Base-by-base conservation (phyloP, 768 basidiomycete species). In the Hericium alpestre region DNA sequence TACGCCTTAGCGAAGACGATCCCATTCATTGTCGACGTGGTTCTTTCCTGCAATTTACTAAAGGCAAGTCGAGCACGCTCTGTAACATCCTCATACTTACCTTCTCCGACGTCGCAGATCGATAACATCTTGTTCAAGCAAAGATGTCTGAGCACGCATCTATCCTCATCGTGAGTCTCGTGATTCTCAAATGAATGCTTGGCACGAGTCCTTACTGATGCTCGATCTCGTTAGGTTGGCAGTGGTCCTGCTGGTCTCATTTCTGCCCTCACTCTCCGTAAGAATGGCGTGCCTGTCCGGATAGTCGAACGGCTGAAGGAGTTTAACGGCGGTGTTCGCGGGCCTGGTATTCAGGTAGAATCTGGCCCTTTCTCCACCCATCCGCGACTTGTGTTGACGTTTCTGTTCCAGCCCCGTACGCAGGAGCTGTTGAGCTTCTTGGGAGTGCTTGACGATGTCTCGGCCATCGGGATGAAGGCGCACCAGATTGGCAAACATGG, bases 241-340 rank as follows among this genome's bases (percentile, higher is more conserved):
- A 51, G 49, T 20, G 61, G 61, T 10, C 61, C 61, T 38, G 25
- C 58, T n/a, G 61, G 61, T 7, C 56, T 62, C 13, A 41, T 53
- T 11, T 13, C 53, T 7, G 61, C 61, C 18, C 46, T 62, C 13
- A 59, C 58, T 25, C 49, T 62, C 18, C 22, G 25, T 20, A 54
- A 62, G 54, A 59, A 62, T 47, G 58, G 56, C 22, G 47, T 62
- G 10, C 50, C 58, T 13, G 56, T 59, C 6, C 58, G 61, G 7
- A 55, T 62, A 11, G 59, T 62, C 37, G 61, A 62, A 27, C 53
- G 53, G 13, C 38, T 32, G 15, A 12, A 46, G 22, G 23, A 9
- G 3, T 43, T 43, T 15, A 32, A 46, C 11, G 53, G 39, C 22
- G 53, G 32, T 18, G 38, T 54, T n/a, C 39, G 53, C 15, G 53